A percentile compares a stretch with the other conserved stretches of the same genome.
These are phyloP conservation scores for Cochlearia excelsa DNA, from an alignment of 345 rosid species.

Conservation along the genomic window DNA sequence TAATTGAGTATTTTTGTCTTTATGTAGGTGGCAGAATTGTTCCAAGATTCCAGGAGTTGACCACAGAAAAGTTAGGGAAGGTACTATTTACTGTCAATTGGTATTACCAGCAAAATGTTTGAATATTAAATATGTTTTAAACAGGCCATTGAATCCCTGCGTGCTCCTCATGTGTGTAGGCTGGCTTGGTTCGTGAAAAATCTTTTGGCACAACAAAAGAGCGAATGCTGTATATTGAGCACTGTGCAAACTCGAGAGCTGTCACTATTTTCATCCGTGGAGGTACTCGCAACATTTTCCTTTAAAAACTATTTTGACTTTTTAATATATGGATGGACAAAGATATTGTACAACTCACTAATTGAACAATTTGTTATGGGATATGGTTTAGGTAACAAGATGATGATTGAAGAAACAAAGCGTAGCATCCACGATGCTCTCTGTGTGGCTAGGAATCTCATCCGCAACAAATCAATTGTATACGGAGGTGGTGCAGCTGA, in stretches of 20 bases:
- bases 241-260: constrained; percentile 62
- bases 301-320: not conserved
- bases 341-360: too few relatives aligned
- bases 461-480: constrained; percentile 85
- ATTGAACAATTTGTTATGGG: constrained; percentile 10
- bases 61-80: constrained; percentile 89
- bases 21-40: constrained; percentile 91
- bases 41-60: constrained; percentile 96
- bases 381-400: constrained; percentile 71
- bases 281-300: constrained; percentile 44
- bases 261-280: constrained; percentile 88
- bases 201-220: constrained; percentile 64
- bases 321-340: not conserved
- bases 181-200: constrained; percentile 63
- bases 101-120: not conserved
- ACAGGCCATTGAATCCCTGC: constrained; percentile 1
- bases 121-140: not conserved
- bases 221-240: constrained; percentile 57
- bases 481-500: constrained; percentile 98
- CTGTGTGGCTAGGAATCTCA: constrained; percentile 93
- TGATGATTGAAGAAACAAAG: constrained; percentile 98
- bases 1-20: not conserved
- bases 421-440: constrained; percentile 94
- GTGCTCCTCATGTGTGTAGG: constrained; percentile 39
- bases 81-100: constrained; percentile 39